Evolutionary conservation across 129 eudicot genomes (phyloP), one percentile per base, ranked within the genome.

Genomic region (Artemisia tridentata): DNA sequence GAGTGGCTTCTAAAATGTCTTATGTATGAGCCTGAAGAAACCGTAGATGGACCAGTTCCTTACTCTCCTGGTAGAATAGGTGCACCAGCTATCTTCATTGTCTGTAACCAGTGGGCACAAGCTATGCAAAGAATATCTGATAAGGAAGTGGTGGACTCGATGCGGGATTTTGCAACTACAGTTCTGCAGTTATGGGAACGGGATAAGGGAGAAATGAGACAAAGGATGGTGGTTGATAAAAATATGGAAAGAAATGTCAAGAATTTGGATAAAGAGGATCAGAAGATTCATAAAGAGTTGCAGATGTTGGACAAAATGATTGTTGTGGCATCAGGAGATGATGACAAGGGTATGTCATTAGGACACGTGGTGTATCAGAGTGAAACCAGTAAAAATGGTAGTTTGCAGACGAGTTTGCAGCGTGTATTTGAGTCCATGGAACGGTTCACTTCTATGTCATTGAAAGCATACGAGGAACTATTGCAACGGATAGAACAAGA

Each of bases 1-100:
- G 69, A 72, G 69, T 95, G 99, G 97, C 97, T 95, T 9, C 72
- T 86, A 48, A 82, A 90, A 62, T 87, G 99, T 67, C 90, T 95
- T 54, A 75, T 80, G 48, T 82, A 85, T 21, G 96, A 75, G 62
- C 99, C 99, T 3, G 99, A 95, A 80, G 93, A 80, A 74, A 95
- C 99, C 27, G 58, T 86, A 2, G 99, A 95, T 63, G 97, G 97
- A 18, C 71, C 80, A 2, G 99, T 81, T 52, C 97, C 97, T 7
- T 90, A 85, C 79, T 95, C 99, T 15, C 99, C 99, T 1, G 88
- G 99, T 38, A 81, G 97, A 63, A 79, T 91, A 15, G 99, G 99
- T 43, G 97, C 97, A 25, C 99, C 99, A 0, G 81, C 97, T 11
- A 69, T 95, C 14, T 95, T 90, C 64, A 82, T 81, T 15, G 67